Evolutionary conservation across 495 filamentous ascomycete species (phyloP), one percentile per base, ranked within the genome.

Genomic region (Aspergillus homomorphus): DNA sequence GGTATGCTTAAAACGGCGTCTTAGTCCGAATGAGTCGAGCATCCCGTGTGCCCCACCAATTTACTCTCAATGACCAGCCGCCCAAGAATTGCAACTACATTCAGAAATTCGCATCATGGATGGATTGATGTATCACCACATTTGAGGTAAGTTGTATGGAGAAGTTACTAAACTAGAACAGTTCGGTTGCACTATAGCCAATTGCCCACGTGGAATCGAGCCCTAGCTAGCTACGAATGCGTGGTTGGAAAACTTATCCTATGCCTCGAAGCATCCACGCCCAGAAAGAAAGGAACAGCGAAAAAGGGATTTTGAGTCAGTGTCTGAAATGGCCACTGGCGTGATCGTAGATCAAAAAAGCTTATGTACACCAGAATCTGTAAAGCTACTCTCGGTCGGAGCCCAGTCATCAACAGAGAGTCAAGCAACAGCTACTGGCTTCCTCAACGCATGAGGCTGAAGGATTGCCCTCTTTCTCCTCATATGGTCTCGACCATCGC

Each of bases 361-460:
- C 65, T 67, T 73, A 77, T 75, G 67, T 77, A 75, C 71, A 77
- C 72, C 69, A 71, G 69, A 71, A 69, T 56, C 66, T 68, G 65
- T 59, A 56, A 59, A 57, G 57, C 50, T 56, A 22, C 10, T 45
- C 38, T 49, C 23, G 18, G 45, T 43, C 55, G 38, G 54, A 62
- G 51, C 53, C 51, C 61, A 44, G 57, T 45, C 24, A 51, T 41
- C 42, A 54, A 45, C 54, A 59, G 56, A 54, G 44, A 54, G 46
- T 33, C 44, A 57, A 21, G 26, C 23, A 54, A n/a, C 52, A 62
- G 28, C 54, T 55, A 57, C 45, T 52, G 51, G 57, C 33, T 38
- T 52, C 63, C 54, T 56, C 53, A 59, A 59, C 49, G 58, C 48
- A 52, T 51, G 51, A 46, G 26, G 26, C 50, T 15, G 28, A 51